These are phyloP conservation scores for Seminavis robusta DNA, from an alignment of 108 stramenopile species.

Conservation along the genomic window DNA sequence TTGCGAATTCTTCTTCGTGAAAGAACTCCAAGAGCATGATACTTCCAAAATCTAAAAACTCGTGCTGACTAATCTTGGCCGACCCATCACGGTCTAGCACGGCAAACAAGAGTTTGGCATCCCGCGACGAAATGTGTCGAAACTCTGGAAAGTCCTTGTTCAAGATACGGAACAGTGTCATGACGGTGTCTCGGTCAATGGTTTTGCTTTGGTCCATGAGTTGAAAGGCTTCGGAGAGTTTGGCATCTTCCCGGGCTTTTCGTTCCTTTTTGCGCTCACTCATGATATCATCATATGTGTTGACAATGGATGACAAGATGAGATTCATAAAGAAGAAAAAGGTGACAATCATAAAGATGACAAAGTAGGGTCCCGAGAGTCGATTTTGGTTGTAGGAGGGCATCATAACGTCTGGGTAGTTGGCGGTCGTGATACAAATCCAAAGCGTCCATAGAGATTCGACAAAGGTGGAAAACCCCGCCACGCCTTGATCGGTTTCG, in stretches of 20 bases:
- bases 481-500: conserved; percentile 40
- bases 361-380: conserved; percentile 55
- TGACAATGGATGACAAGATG: conserved; percentile 58
- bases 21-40: conserved; percentile 56
- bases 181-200: conserved; percentile 53
- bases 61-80: conserved; percentile 33
- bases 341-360: conserved; percentile 65
- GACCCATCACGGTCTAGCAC: conserved; percentile 52
- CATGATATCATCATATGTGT: conserved; percentile 56
- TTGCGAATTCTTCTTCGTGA: conserved; percentile 35
- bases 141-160: conserved; percentile 79
- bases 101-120: conserved; percentile 45
- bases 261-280: conserved; percentile 20
- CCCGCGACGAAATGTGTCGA: conserved; percentile 38
- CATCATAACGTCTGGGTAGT: conserved; percentile 84
- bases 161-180: conserved; percentile 58
- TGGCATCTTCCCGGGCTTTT: conserved; percentile 22
- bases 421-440: conserved; percentile 79
- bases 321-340: conserved; percentile 84
- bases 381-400: conserved; percentile 69
- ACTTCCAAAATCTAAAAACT: conserved; percentile 61
- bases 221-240: conserved; percentile 50
- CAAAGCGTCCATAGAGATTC: conserved; percentile 63
- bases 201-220: conserved; percentile 41
- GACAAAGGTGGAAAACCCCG: conserved; percentile 56